Conservation (phyloP, 164 flowering plant genomes). For the Akebia trifoliata region DNA sequence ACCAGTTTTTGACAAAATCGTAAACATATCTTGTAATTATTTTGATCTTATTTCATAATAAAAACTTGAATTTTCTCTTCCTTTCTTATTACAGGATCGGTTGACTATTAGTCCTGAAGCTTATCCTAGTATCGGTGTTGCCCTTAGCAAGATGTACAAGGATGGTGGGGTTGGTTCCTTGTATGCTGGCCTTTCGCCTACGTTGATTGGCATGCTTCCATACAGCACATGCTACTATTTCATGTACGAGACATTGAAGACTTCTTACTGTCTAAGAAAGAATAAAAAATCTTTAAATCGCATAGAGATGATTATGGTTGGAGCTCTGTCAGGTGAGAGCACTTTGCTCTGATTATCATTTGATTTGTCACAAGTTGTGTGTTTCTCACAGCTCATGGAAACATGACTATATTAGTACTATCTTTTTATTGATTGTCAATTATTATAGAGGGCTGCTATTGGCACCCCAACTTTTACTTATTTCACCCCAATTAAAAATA, state of each 20-base stretch:
- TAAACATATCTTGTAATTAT: too few species aligned
- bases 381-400: background rate
- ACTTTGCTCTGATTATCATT: background rate
- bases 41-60: too few species aligned
- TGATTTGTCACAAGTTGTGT: background rate
- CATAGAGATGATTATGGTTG: conserved; percentile 76
- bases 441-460: too few species aligned
- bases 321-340: conserved; percentile 82
- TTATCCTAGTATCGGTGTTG: conserved; percentile 63
- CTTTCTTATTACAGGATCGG: conserved; percentile 57
- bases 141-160: conserved; percentile 57
- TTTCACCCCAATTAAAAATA: too few species aligned
- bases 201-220: conserved; percentile 93
- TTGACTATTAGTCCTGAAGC: conserved; percentile 72
- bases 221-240: conserved; percentile 94
- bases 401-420: too few species aligned
- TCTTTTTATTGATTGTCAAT: too few species aligned
- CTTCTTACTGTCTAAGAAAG: conserved; percentile 53
- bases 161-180: conserved; percentile 75
- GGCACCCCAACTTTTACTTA: too few species aligned
- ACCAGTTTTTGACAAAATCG: too few species aligned
- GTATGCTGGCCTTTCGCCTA: conserved; percentile 81
- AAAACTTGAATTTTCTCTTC: background rate
- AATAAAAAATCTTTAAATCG: conserved; percentile 68
- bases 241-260: conserved; percentile 85